phyloP scores from a whole-genome alignment of 495 filamentous ascomycete species.

The Podospora didyma region DNA sequence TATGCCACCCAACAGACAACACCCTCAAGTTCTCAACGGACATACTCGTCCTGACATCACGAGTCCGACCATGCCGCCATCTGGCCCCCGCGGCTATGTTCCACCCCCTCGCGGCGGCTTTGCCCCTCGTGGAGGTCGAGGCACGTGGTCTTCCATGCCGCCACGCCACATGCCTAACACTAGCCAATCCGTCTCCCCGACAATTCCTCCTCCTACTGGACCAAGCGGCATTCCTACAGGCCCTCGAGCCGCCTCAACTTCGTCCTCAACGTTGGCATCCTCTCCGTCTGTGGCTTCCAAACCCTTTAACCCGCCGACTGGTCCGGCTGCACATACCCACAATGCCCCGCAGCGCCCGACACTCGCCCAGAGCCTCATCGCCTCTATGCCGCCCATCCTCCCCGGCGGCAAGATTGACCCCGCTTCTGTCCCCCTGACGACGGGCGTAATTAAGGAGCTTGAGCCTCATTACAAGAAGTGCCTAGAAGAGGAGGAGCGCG shows the following conservation, averaged over 20 bases:
- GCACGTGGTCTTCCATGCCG: slow-evolving; percentile 31
- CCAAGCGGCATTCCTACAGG: slow-evolving; percentile 41
- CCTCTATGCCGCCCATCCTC: slow-evolving; percentile 37
- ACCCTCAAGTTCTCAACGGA: slow-evolving; percentile 24
- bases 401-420: slow-evolving; percentile 43
- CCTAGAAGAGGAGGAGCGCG: slow-evolving; percentile 44
- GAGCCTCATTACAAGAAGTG: slow-evolving; percentile 34
- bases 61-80: slow-evolving; percentile 37
- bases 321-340: slow-evolving; percentile 34
- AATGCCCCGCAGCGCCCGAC: slow-evolving; percentile 25
- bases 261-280: slow-evolving; percentile 1
- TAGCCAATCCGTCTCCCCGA: slow-evolving; percentile 24
- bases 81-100: slow-evolving; percentile 46
- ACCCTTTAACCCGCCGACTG: slow-evolving; percentile 48
- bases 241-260: slow-evolving; percentile 27
- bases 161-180: slow-evolving; percentile 28
- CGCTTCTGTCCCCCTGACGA: slow-evolving; percentile 20
- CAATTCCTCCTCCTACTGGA: slow-evolving; percentile 26
- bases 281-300: slow-evolving; percentile 30
- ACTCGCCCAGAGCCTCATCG: slow-evolving; percentile 37
- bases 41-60: slow-evolving; percentile 31
- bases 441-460: slow-evolving; percentile 36
- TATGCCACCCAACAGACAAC: slow-evolving; percentile 27
- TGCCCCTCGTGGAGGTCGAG: slow-evolving; percentile 35
- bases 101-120: slow-evolving; percentile 33